Base-by-base conservation (phyloP, 2,329 filamentous ascomycete genomes). In the Fusarium sambucinum region DNA sequence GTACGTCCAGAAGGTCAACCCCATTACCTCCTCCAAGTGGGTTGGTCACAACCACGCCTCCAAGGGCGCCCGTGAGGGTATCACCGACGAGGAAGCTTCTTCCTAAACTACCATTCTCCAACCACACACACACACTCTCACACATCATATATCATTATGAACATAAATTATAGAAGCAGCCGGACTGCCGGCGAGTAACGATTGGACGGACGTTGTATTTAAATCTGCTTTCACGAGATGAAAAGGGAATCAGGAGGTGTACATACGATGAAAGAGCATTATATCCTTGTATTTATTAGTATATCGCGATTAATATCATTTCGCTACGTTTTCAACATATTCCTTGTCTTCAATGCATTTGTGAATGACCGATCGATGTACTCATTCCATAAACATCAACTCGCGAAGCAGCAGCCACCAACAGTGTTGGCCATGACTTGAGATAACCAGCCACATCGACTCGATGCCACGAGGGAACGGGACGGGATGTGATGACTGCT, bases 1-100 rank as follows among this genome's bases (percentile, higher is more conserved):
- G 90, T 94, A 94, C 75, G 81, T 85, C 19, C 72, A 80, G 38
- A 77, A 76, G 41, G 82, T 86, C 70, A 84, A 84, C 72, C 83
- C 85, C 23, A 83, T 83, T 72, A 81, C 77, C 53, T 84, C 83
- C 3, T 69, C 69, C 55, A 68, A 75, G 47, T 78, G 76, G 75
- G 57, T 65, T 35, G 47, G 52, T 17, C 40, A 44, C 33, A 63
- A 51, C 16, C 52, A 30, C 16, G 37, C 35, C 45, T 59, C 56
- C 37, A 70, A 70, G 67, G 35, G n/a, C 17, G 37, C 45, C 23
- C 59, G 59, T 3, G 62, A 64, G 41, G 63, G 54, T 38, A 51
- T 64, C 47, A 70, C 67, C 5, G 67, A 70, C n/a, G 67, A 70
- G 46, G 67, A 70, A 48, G 45, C 37, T 38, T 68, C 66, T 37